Evolutionary conservation across 2,329 filamentous ascomycete species (phyloP).

Genomic region (Claviceps pazoutovae): DNA sequence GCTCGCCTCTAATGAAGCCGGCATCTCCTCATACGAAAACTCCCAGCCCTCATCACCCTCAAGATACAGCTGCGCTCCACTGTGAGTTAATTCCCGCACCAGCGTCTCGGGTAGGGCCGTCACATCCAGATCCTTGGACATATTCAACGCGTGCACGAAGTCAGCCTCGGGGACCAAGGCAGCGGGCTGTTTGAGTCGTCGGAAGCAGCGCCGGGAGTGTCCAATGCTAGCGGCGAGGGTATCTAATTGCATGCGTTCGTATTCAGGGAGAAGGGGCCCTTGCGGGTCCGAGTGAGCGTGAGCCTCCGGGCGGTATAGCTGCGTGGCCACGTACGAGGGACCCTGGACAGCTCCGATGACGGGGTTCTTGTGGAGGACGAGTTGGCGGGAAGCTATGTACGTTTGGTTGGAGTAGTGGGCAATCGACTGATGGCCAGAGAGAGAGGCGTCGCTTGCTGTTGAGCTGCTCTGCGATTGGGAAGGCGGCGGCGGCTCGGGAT

Average conservation of each 20-base stretch:
- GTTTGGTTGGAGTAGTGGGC: slow-evolving; percentile 13
- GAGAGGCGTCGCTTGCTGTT: slow-evolving; percentile 3
- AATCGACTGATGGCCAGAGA: slow-evolving; percentile 4
- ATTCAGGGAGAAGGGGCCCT: slow-evolving; percentile 30
- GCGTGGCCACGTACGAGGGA: slow-evolving; percentile 31
- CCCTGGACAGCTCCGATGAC: slow-evolving; percentile 44
- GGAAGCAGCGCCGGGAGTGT: slow-evolving; percentile 11
- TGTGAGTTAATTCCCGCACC: slow-evolving; percentile 10
- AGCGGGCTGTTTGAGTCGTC: slow-evolving; percentile 11
- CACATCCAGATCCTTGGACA: slow-evolving; percentile 16
- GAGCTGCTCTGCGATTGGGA: not conserved
- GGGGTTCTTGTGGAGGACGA: slow-evolving; percentile 29
- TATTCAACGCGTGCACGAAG: slow-evolving; percentile 13
- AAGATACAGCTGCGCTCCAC: slow-evolving; percentile 14
- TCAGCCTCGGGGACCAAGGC: not conserved
- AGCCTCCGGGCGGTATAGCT: slow-evolving; percentile 32
- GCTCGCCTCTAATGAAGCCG: not conserved
- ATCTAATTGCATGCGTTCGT: slow-evolving; percentile 30
- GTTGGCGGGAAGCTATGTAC: slow-evolving; percentile 24
- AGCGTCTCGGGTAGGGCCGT: slow-evolving; percentile 10
- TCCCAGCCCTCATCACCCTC: slow-evolving; percentile 21
- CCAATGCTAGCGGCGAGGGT: slow-evolving; percentile 18
- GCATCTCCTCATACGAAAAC: slow-evolving; percentile 19
- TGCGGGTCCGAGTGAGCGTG: slow-evolving; percentile 31
- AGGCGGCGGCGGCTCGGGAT: slow-evolving; percentile 33